Conservation (phyloP, 305 asterid genomes). For the Solanum hybrid region DNA sequence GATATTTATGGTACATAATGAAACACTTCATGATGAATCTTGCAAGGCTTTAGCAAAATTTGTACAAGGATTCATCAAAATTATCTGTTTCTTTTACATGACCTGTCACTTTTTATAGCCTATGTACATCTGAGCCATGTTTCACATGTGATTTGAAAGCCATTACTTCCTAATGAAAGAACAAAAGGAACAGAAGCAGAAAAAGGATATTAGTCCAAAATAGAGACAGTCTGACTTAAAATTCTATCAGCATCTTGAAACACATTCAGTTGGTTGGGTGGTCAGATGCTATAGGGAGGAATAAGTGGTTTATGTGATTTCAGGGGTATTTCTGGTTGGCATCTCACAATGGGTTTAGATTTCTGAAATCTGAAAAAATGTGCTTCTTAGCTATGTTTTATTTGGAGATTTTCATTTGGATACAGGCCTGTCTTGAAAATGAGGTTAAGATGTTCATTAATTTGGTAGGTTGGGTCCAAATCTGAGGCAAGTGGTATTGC, state of each 20-base stretch:
- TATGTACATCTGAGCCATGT: background rate
- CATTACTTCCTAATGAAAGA: background rate
- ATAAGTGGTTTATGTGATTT: background rate
- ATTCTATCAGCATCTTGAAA: background rate
- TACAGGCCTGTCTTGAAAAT: background rate
- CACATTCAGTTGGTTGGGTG: background rate
- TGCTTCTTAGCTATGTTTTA: background rate
- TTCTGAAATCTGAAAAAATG: background rate
- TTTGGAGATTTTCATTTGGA: background rate
- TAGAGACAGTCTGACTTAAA: background rate
- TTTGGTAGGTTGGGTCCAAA: slow-evolving; percentile 86
- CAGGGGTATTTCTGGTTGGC: background rate
- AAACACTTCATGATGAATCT: background rate
- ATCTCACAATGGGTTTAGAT: background rate
- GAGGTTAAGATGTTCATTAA: background rate
- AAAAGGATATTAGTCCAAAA: background rate
- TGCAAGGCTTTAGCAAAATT: background rate
- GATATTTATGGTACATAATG: background rate
- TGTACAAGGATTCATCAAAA: background rate
- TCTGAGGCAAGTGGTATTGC: slow-evolving; percentile 97
- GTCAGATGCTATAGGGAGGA: background rate
- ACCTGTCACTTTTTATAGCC: background rate
- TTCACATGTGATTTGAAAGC: background rate
- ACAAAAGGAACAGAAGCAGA: background rate
- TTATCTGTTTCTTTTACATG: background rate